Evolutionary conservation across 2,329 filamentous ascomycete genomes (phyloP), one percentile per base, ranked within the genome.

Genomic region (Sphaerulina populicola): DNA sequence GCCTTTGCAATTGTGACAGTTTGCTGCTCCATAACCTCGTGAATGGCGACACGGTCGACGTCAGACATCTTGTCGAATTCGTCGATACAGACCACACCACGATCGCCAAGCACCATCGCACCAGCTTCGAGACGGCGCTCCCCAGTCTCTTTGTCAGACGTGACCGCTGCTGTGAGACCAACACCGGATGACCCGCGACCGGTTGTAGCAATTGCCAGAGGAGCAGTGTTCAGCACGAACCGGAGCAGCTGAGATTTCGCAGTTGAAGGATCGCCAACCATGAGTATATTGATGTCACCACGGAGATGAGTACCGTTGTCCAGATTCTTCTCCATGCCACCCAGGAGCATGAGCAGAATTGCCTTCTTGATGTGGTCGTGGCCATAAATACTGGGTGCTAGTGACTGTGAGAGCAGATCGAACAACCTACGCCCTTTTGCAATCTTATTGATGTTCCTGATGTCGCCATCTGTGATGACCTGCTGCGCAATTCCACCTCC

Each of bases 31-130:
- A 98, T 98, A 59, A 98, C 93, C 86, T 98, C 93, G 79, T 98
- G 93, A 62, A 98, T 98, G 42, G 93, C 93, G 3, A 98, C 93
- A 67, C 93, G 83, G 70, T 98, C 93, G 52, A 97, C 85, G 66
- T 98, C 93, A 51, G 89, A 96, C 93, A 98, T 98, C 71, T 98
- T 98, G 74, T 98, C 93, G 61, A 98, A 98, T 66, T 98, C 93
- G 67, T 98, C 93, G 60, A 98, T 98, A 74, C 93, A 98, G 31
- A 98, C 93, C 9, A 98, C 91, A 61, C 93, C 93, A 57, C 93
- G 85, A 68, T 98, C 93, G 57, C 83, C 93, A 65, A 98, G 87
- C 54, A 98, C 93, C 93, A 98, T 98, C 58, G 93, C 93, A 79
- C 93, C 93, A 12, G 93, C 93, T 71, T 98, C 93, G 1, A 98